phyloP scores from a whole-genome alignment of 2,329 filamentous ascomycete species.

The Trichoderma brevicompactum region DNA sequence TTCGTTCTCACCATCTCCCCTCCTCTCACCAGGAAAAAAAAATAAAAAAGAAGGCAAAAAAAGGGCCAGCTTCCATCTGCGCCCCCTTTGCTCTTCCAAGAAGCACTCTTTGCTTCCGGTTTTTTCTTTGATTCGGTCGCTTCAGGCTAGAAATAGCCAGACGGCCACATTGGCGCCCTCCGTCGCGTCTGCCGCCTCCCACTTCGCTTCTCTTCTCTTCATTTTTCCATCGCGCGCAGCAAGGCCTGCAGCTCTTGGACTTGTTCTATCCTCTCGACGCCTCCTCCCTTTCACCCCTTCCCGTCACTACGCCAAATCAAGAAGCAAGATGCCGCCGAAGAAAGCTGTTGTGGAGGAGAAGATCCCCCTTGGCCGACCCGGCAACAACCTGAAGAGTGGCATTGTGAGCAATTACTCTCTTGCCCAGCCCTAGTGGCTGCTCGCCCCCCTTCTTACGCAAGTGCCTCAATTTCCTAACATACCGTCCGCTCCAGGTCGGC shows the following conservation, averaged over 20 bases:
- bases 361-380: constrained; percentile 91
- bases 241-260: constrained; percentile 65
- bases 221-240: constrained; percentile 63
- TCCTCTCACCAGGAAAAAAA: constrained; percentile 21
- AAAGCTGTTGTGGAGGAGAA: constrained; percentile 92
- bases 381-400: constrained; percentile 98
- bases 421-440: constrained; percentile 17
- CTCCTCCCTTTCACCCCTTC: constrained; percentile 53
- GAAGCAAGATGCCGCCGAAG: constrained; percentile 88
- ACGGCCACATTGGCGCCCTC: constrained; percentile 51
- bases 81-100: constrained; percentile 34
- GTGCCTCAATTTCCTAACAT: constrained; percentile 27
- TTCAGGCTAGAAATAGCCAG: constrained; percentile 51
- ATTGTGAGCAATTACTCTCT: constrained; percentile 68
- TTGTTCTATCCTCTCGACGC: constrained; percentile 57
- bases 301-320: constrained; percentile 65
- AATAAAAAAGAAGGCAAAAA: constrained; percentile 6
- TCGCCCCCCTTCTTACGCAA: constrained; percentile 1
- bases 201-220: constrained; percentile 60
- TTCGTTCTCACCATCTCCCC: constrained; percentile 28
- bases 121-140: constrained; percentile 29
- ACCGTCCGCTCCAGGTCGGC: constrained; percentile 69
- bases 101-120: constrained; percentile 33
- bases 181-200: constrained; percentile 38
- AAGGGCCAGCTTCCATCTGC: constrained; percentile 34